Conservation (phyloP, 768 basidiomycete species). For the Auricularia cornea region DNA sequence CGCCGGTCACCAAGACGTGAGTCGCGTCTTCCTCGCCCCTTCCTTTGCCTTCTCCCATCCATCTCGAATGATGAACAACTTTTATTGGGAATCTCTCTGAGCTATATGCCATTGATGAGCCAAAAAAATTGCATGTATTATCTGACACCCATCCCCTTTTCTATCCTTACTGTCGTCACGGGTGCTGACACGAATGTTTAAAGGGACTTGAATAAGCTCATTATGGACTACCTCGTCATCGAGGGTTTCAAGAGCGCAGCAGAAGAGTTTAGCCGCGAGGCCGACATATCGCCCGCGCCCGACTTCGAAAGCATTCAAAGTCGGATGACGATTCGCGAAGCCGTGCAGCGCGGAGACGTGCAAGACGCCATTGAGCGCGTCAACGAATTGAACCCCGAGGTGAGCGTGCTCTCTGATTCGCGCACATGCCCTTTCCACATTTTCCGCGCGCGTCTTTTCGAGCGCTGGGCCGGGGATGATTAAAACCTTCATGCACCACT, state of each 20-base stretch:
- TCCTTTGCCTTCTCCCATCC: conserved; percentile 9
- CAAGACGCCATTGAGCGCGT: conserved; percentile 92
- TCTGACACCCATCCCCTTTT: conserved; percentile 49
- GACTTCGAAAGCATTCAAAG: conserved; percentile 92
- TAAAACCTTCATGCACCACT: conserved; percentile 98
- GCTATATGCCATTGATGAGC: conserved; percentile 50
- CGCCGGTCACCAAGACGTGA: conserved; percentile 83
- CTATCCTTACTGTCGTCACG: conserved; percentile 8
- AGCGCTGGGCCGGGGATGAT: conserved; percentile 48
- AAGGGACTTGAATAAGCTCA: conserved; percentile 88
- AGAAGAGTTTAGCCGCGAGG: conserved; percentile 88
- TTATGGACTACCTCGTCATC: conserved; percentile 97
- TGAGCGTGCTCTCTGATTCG: conserved; percentile 35
- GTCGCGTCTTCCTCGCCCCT: conserved; percentile 21
- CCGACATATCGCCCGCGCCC: conserved; percentile 60
- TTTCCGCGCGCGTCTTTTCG: not conserved
- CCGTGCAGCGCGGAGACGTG: conserved; percentile 87
- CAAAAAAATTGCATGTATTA: conserved; percentile 78
- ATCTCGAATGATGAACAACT: conserved; percentile 50
- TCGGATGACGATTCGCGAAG: conserved; percentile 89
- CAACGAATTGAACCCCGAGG: conserved; percentile 95
- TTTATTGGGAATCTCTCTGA: conserved; percentile 99
- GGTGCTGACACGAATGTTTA: conserved; percentile 17
- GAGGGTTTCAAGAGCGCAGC: conserved; percentile 97
- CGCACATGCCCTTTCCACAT: conserved; percentile 7